Base-by-base conservation (phyloP, 2,329 filamentous ascomycete species). In the Pyrenophora tritici-repentis region DNA sequence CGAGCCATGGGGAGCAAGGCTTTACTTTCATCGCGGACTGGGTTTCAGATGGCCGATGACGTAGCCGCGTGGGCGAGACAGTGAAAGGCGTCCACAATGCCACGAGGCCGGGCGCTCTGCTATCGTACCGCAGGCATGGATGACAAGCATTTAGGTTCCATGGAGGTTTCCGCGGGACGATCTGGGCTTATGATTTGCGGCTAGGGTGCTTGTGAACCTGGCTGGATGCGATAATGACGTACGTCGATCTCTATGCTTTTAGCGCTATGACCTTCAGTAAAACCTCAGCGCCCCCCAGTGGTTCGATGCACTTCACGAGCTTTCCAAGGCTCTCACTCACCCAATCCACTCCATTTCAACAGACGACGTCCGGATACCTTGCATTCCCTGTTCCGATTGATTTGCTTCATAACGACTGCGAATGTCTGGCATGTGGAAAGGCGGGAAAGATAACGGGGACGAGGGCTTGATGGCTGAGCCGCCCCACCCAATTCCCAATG, bases 371-470 rank as follows among this genome's bases (percentile, higher is more conserved):
- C 8, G 0, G 22, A 6, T 24, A 16, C 6, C 20, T 43, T 31
- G 13, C 18, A 38, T 38, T 34, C 3, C n/a, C 35, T 34, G 17
- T 33, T 9, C 7, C 29, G 22, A 33, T 37, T 40, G 33, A 41
- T 48, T 32, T 75, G 51, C 52, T 61, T 40, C 29, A 42, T 13
- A 29, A 48, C 35, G 53, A 48, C 43, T 40, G 26, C 33, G 8
- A 47, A 51, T 50, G 41, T 74, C 78, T 37, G 80, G 79, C 50
- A 74, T 85, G 52, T 85, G 83, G 82, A 79, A 79, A 46, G 77
- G 75, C 40, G 49, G 51, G 31, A 82, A 51, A 16, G 48, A 79
- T 62, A 65, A 76, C 60, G 70, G 74, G 49, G 70, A 72, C 48
- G 59, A 67, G 45, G 71, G 65, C 52, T 66, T 75, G 18, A 44